phyloP scores from a whole-genome alignment of 441 rosid species.

The Melastoma candidum region DNA sequence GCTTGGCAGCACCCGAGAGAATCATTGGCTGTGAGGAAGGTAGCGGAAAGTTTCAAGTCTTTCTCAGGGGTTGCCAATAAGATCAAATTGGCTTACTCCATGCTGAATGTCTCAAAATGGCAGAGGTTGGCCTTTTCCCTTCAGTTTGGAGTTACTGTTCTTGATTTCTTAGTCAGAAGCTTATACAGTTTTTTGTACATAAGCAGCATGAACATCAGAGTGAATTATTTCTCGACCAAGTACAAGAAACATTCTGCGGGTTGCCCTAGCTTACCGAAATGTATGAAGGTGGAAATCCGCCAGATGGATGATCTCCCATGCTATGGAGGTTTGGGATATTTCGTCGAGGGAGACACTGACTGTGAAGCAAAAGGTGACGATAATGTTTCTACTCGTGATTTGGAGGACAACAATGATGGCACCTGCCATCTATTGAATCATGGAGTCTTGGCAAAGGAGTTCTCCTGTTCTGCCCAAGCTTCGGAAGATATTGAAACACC shows the following conservation, averaged over 20 bases:
- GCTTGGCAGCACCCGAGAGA: slow-evolving; percentile 94
- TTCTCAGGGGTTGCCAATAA: slow-evolving; percentile 69
- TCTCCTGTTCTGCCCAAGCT: no score
- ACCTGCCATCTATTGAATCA: neutral
- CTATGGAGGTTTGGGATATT: slow-evolving; percentile 26
- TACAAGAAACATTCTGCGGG: slow-evolving; percentile 39
- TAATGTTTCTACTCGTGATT: slow-evolving; percentile 8
- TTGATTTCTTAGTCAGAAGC: neutral
- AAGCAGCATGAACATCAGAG: slow-evolving; percentile 54
- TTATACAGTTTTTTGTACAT: slow-evolving; percentile 10
- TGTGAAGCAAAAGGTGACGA: slow-evolving; percentile 11
- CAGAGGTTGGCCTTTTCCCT: slow-evolving; percentile 29
- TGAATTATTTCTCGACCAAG: slow-evolving; percentile 78
- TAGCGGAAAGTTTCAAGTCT: slow-evolving; percentile 68
- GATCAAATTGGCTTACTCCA: slow-evolving; percentile 72
- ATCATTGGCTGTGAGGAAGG: slow-evolving; percentile 72
- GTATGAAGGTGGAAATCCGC: slow-evolving; percentile 56
- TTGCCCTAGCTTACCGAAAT: slow-evolving; percentile 55
- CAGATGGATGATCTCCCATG: slow-evolving; percentile 68
- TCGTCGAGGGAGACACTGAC: slow-evolving; percentile 22
- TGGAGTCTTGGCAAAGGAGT: neutral
- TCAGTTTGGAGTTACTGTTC: neutral
- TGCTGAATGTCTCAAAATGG: slow-evolving; percentile 80
- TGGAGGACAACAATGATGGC: neutral
- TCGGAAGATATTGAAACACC: neutral